A percentile compares a stretch with the other conserved stretches of the same genome.
These are phyloP conservation scores for Thraustotheca clavata DNA, from an alignment of 352 stramenopile species.

Conservation along the genomic window DNA sequence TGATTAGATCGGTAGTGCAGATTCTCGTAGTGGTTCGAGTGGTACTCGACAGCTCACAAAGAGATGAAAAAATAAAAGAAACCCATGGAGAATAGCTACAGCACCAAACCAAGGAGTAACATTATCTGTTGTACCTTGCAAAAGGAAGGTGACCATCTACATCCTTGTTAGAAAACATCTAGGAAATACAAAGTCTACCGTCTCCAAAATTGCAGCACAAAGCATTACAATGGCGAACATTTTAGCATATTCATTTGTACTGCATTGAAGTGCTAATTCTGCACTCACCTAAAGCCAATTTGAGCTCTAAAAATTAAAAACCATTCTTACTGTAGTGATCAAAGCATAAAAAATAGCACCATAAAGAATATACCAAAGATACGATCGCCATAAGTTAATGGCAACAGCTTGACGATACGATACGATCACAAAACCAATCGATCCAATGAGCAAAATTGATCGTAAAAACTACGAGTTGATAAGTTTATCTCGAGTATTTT, in stretches of 20 bases:
- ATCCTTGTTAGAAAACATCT: not conserved
- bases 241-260: constrained; percentile 17
- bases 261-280: constrained; percentile 18
- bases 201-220: constrained; percentile 9
- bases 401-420: constrained; percentile 4
- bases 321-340: constrained; percentile 13
- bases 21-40: not conserved
- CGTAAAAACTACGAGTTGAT: constrained; percentile 7
- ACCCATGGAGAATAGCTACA: not conserved
- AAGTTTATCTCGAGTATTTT: too few species aligned
- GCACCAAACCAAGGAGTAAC: constrained; percentile 8
- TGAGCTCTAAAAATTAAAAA: not conserved
- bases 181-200: not conserved
- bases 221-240: constrained; percentile 15
- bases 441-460: not conserved
- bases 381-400: not conserved
- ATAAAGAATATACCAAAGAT: constrained; percentile 17
- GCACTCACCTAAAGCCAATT: constrained; percentile 13
- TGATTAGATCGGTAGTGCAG: not conserved
- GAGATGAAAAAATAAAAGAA: constrained; percentile 3
- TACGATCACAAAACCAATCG: not conserved
- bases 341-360: constrained; percentile 9
- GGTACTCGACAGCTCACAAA: constrained; percentile 6
- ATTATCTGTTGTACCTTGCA: constrained; percentile 8
- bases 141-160: constrained; percentile 13